Evolutionary conservation across 768 basidiomycete species (phyloP), one percentile per base, ranked within the genome.

Genomic region (Termitomyces sp.): DNA sequence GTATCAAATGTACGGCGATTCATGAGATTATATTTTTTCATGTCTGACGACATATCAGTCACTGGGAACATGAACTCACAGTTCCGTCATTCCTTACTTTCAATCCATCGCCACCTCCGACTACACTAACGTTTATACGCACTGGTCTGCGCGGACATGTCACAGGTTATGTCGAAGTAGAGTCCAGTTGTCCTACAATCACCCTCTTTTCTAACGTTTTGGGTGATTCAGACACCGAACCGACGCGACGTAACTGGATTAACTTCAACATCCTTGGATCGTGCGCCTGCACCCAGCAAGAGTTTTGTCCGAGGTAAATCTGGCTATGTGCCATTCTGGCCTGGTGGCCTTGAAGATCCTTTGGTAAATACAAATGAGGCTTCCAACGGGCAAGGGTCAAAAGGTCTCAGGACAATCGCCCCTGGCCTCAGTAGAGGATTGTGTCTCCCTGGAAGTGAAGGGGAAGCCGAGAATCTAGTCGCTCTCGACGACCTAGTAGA

Each of bases 241-340:
- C 73, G 78, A 36, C 82, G 79, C 48, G 68, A 80, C n/a, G 69
- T 81, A 18, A 87, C 86, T 16, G 91, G 91, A 18, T 76, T 91
- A 4, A 92, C 88, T 2, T 97, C 95, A 12, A 93, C 91, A 2
- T 91, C 92, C 31, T 72, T 95, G 59, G 84, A 88, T 61, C 85
- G 96, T 52, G 89, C 91, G 3, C 95, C 95, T 8, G 93, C 86
- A 15, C 82, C 88, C 0, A 80, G 79, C 58, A 80, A 83, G 55
- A 87, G 83, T 57, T 98, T 98, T 72, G 95, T 98, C 20, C 80
- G 95, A 58, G 97, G 97, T 47, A 97, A 96, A 72, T 90, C 94
- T 22, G 89, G 90, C 46, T 85, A 95, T 73, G 84, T 95, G 9
- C 97, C 97, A 1, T 98, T 98, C 72, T 83, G 87, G 75, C 97